Percentiles rank a stretch among this genome's conserved stretches.
Conservation (phyloP, 2,329 filamentous ascomycete species). For the Didymella arachidicola region DNA sequence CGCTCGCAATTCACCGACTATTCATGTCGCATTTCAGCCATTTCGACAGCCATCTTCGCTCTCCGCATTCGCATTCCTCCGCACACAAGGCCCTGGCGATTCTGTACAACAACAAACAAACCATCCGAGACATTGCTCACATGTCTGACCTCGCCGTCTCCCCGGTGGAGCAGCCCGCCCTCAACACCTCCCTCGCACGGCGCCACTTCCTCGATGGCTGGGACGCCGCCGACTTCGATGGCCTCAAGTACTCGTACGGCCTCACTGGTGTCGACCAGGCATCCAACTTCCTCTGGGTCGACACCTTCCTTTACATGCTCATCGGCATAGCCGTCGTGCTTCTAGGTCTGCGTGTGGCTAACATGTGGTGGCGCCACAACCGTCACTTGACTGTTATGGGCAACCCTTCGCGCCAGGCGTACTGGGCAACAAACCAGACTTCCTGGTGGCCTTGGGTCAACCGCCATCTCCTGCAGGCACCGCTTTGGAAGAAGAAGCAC, state of each 20-base stretch:
- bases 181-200: conserved; percentile 26
- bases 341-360: conserved; percentile 52
- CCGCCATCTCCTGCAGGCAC: conserved; percentile 73
- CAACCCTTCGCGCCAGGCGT: conserved; percentile 52
- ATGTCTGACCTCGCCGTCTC: conserved; percentile 33
- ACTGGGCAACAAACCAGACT: conserved; percentile 57
- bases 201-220: conserved; percentile 42
- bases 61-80: conserved; percentile 19
- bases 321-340: conserved; percentile 47
- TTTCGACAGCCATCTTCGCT: conserved; percentile 16
- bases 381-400: conserved; percentile 57
- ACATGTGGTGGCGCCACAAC: conserved; percentile 55
- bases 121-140: conserved; percentile 21
- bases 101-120: conserved; percentile 17
- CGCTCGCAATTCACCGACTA: conserved; percentile 12
- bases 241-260: conserved; percentile 53
- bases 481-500: conserved; percentile 76
- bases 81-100: conserved; percentile 9
- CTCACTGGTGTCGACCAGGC: conserved; percentile 58
- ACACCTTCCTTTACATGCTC: conserved; percentile 53
- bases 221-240: conserved; percentile 41
- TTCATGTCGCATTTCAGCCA: conserved; percentile 19
- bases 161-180: conserved; percentile 15
- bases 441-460: conserved; percentile 65
- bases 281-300: conserved; percentile 57